Evolutionary conservation across 192 early-diverging fungal species (phyloP).

Genomic region (Mycoemilia scoparia): DNA sequence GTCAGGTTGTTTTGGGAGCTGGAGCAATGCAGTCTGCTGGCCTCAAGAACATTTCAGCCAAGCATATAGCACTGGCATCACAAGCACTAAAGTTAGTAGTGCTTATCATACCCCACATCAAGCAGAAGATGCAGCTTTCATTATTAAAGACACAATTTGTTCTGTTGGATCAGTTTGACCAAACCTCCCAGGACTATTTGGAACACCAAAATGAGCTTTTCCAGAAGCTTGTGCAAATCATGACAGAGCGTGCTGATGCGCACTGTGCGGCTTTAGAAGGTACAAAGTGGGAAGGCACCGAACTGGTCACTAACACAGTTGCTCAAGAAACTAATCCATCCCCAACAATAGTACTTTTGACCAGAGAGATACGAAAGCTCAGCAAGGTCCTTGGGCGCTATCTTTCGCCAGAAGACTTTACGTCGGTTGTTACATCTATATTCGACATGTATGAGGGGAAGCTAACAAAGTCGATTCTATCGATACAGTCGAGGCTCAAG

Average conservation of each 20-base stretch:
- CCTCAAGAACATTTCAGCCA: slow-evolving; percentile 89
- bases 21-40: slow-evolving; percentile 96
- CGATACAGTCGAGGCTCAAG: slow-evolving; percentile 24
- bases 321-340: slow-evolving; percentile 11
- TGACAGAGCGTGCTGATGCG: slow-evolving; percentile 70
- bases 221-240: slow-evolving; percentile 78
- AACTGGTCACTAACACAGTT: slow-evolving; percentile 9
- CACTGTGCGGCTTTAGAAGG: slow-evolving; percentile 61
- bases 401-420: slow-evolving; percentile 47
- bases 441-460: slow-evolving; percentile 56
- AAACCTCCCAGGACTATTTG: slow-evolving; percentile 57
- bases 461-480: slow-evolving; percentile 50
- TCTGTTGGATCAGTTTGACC: slow-evolving; percentile 80
- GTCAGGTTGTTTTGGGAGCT: slow-evolving; percentile 94
- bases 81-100: slow-evolving; percentile 82
- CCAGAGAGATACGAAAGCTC: slow-evolving; percentile 78
- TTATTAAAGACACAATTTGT: slow-evolving; percentile 63
- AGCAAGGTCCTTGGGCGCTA: slow-evolving; percentile 85
- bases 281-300: slow-evolving; percentile 25
- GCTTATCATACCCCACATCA: slow-evolving; percentile 67
- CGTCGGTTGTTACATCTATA: slow-evolving; percentile 60
- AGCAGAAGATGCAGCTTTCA: slow-evolving; percentile 47
- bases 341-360: slow-evolving; percentile 61
- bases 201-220: slow-evolving; percentile 89
- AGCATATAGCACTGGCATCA: slow-evolving; percentile 86